phyloP scores from a whole-genome alignment of 345 rosid species.

The Gossypium raimondii region DNA sequence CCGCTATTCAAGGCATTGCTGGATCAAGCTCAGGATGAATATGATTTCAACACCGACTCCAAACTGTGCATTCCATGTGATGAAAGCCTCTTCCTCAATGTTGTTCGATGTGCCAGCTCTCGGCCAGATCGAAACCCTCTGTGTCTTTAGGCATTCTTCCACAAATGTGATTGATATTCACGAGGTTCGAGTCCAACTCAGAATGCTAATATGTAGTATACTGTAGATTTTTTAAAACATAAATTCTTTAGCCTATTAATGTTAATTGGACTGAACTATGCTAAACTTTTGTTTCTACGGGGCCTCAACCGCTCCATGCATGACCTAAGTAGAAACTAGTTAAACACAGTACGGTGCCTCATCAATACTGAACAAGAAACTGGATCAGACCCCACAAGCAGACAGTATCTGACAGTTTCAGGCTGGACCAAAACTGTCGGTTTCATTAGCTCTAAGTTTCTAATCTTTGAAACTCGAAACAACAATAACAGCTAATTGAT shows the following conservation, averaged over 20 bases:
- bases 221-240: constrained; percentile 35
- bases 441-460: neutral
- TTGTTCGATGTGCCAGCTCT: constrained; percentile 53
- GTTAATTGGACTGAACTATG: constrained; percentile 11
- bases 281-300: neutral
- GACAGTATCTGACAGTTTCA: constrained; percentile 7
- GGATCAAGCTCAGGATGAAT: constrained; percentile 70
- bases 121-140: constrained; percentile 32
- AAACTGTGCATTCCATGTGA: constrained; percentile 82
- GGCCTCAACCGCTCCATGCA: neutral
- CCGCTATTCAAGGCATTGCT: constrained; percentile 76
- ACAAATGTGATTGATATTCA: constrained; percentile 30
- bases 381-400: neutral
- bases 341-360: neutral
- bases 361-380: neutral
- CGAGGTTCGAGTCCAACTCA: constrained; percentile 24
- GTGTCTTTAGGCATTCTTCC: constrained; percentile 29
- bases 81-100: constrained; percentile 61
- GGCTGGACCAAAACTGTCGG: neutral
- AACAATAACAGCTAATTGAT: neutral
- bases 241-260: constrained; percentile 23
- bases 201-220: constrained; percentile 31
- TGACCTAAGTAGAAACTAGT: neutral
- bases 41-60: constrained; percentile 51
- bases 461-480: neutral